Conservation (phyloP, 352 stramenopile species). For the Peronospora farinosa region DNA sequence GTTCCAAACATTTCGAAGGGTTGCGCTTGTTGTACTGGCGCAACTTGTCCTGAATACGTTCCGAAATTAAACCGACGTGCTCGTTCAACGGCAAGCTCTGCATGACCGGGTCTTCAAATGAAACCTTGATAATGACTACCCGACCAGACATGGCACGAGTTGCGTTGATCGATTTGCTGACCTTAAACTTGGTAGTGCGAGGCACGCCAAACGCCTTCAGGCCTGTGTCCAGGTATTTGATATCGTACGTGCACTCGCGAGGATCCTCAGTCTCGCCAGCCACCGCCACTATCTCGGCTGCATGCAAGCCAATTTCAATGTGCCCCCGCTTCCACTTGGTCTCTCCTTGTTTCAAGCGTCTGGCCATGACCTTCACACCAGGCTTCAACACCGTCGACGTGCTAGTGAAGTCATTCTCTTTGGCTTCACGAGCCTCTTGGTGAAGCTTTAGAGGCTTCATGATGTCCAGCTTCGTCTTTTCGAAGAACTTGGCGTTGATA, state of each 20-base stretch:
- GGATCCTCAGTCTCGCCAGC: slow-evolving; percentile 57
- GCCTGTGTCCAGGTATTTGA: slow-evolving; percentile 83
- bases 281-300: slow-evolving; percentile 62
- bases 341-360: slow-evolving; percentile 68
- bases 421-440: slow-evolving; percentile 51
- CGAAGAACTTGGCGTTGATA: slow-evolving; percentile 84
- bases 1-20: slow-evolving; percentile 58
- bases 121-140: slow-evolving; percentile 73
- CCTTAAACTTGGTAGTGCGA: slow-evolving; percentile 72
- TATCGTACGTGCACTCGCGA: slow-evolving; percentile 73
- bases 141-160: slow-evolving; percentile 73
- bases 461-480: slow-evolving; percentile 86
- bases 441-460: slow-evolving; percentile 82
- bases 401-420: slow-evolving; percentile 37
- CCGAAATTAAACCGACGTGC: slow-evolving; percentile 82
- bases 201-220: slow-evolving; percentile 74
- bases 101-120: slow-evolving; percentile 79
- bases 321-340: slow-evolving; percentile 84
- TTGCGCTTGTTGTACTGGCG: slow-evolving; percentile 74
- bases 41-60: slow-evolving; percentile 81
- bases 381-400: slow-evolving; percentile 36
- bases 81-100: slow-evolving; percentile 78
- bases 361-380: slow-evolving; percentile 57
- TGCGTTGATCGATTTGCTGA: slow-evolving; percentile 50
- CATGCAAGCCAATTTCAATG: slow-evolving; percentile 71